Conservation (phyloP, 225 moss, liverwort and hornwort species). For the Antitrichia curtipendula region DNA sequence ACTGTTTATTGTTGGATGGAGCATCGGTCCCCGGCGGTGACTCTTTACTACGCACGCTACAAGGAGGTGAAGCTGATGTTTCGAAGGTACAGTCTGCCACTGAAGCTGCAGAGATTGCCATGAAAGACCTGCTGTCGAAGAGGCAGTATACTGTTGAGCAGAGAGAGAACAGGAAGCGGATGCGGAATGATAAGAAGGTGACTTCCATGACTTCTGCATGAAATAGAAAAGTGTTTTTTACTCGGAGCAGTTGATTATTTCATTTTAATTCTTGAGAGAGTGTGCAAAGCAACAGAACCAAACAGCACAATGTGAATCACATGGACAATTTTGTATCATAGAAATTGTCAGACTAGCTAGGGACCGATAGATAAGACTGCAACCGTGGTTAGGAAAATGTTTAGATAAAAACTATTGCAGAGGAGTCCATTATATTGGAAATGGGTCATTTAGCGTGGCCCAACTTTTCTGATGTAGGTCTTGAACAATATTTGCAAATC, state of each 20-base stretch:
- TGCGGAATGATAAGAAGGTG: conserved; percentile 77
- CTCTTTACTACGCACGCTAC: conserved; percentile 35
- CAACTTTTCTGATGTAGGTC: neutral
- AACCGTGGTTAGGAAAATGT: neutral
- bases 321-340: neutral
- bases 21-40: conserved; percentile 46
- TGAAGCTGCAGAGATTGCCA: conserved; percentile 85
- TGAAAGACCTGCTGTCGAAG: conserved; percentile 76
- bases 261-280: neutral
- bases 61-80: conserved; percentile 50
- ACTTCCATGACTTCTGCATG: neutral
- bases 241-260: neutral
- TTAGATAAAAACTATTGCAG: neutral
- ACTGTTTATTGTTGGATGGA: conserved; percentile 23
- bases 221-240: neutral
- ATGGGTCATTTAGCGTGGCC: neutral
- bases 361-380: neutral
- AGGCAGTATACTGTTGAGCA: conserved; percentile 78
- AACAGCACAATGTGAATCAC: neutral
- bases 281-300: neutral
- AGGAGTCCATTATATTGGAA: neutral
- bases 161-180: conserved; percentile 84
- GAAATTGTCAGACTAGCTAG: neutral
- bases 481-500: neutral
- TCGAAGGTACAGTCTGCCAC: conserved; percentile 60